A percentile compares a stretch with the other conserved stretches of the same genome.
Conservation (phyloP, 345 rosid genomes). For the Viola odorata region DNA sequence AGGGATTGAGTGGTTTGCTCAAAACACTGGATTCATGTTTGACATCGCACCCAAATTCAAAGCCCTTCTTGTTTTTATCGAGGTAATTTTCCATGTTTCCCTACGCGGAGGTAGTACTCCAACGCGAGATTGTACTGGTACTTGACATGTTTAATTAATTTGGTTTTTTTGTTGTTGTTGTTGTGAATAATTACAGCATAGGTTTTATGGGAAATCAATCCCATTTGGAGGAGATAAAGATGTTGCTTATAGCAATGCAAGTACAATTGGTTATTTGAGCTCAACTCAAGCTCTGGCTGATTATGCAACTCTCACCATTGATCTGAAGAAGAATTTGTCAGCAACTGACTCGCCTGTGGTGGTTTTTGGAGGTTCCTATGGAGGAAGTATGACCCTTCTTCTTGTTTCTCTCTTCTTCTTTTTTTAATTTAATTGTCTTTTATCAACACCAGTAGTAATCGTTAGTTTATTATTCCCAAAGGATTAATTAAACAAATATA, state of each 20-base stretch:
- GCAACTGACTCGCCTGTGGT: conserved; percentile 59
- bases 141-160: neutral
- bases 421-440: no score
- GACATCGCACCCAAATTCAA: conserved; percentile 46
- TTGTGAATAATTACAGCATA: conserved; percentile 39
- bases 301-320: conserved; percentile 41
- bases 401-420: no score
- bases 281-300: conserved; percentile 63
- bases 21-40: conserved; percentile 54
- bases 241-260: conserved; percentile 42
- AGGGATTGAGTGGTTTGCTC: conserved; percentile 55
- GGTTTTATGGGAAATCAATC: conserved; percentile 54
- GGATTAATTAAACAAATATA: no score
- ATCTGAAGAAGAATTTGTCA: conserved; percentile 49
- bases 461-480: no score
- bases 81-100: conserved; percentile 24
- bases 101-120: neutral
- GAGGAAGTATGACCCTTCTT: conserved; percentile 44
- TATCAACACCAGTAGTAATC: no score
- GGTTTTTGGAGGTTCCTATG: conserved; percentile 65
- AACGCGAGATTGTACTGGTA: neutral
- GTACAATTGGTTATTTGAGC: conserved; percentile 40
- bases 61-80: conserved; percentile 57
- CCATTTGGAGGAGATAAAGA: conserved; percentile 47
- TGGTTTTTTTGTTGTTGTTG: neutral